phyloP scores from a whole-genome alignment of 2,329 filamentous ascomycete genomes.

The Cladobotryum mycophilum region DNA sequence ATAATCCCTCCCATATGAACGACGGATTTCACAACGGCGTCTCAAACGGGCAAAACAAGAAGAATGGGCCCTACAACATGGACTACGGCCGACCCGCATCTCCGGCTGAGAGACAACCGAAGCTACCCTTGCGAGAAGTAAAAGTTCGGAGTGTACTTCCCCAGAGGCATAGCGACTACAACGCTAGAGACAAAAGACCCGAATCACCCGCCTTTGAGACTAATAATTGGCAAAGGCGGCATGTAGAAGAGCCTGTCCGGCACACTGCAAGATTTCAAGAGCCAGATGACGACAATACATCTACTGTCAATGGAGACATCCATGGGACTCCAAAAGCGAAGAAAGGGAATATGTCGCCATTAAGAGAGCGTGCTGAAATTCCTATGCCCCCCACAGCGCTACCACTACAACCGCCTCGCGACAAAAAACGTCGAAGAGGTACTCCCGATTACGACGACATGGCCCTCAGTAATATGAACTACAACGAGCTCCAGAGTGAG shows the following conservation, averaged over 20 bases:
- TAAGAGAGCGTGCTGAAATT: constrained; percentile 18
- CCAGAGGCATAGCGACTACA: constrained; percentile 1
- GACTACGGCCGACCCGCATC: constrained; percentile 18
- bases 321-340: constrained; percentile 20
- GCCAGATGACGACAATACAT: constrained; percentile 20
- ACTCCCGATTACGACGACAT: constrained; percentile 53
- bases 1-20: constrained; percentile 23
- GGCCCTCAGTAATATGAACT: constrained; percentile 48
- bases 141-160: constrained; percentile 18
- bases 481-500: constrained; percentile 42
- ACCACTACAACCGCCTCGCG: constrained; percentile 15
- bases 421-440: constrained; percentile 36
- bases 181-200: constrained; percentile 11
- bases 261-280: constrained; percentile 15
- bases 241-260: constrained; percentile 14
- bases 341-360: constrained; percentile 14
- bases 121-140: constrained; percentile 35
- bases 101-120: constrained; percentile 23
- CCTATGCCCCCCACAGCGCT: constrained; percentile 17
- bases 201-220: constrained; percentile 21
- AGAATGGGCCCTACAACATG: constrained; percentile 13
- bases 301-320: constrained; percentile 18
- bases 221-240: constrained; percentile 16
- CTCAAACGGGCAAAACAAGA: constrained; percentile 14
- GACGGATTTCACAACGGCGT: constrained; percentile 27